Evolutionary conservation across 2,329 filamentous ascomycete genomes (phyloP).

Genomic region (Pseudodiploospora longispora): DNA sequence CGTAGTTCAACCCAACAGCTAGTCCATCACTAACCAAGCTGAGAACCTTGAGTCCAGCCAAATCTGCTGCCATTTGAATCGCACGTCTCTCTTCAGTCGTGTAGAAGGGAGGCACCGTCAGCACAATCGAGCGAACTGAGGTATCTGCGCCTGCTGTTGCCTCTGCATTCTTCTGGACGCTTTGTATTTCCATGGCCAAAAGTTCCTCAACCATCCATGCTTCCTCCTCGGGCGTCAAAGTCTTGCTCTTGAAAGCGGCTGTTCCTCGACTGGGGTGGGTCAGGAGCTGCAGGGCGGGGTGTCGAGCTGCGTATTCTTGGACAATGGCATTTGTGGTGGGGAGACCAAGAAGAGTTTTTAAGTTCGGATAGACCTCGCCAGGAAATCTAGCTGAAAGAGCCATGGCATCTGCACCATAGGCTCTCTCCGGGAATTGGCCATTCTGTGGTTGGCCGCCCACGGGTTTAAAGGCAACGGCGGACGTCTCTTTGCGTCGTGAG

Average conservation of each 20-base stretch:
- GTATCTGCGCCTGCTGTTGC: conserved; percentile 67
- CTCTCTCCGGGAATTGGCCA: conserved; percentile 72
- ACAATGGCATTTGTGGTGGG: conserved; percentile 52
- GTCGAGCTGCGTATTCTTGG: conserved; percentile 62
- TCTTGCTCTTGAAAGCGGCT: conserved; percentile 72
- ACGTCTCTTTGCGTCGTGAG: conserved; percentile 89
- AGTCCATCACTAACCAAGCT: conserved; percentile 81
- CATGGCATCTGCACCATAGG: conserved; percentile 87
- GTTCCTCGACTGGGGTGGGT: conserved; percentile 54
- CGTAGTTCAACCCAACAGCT: conserved; percentile 91
- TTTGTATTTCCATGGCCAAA: conserved; percentile 91
- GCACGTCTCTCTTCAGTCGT: conserved; percentile 85
- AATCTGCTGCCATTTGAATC: conserved; percentile 71
- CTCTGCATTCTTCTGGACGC: conserved; percentile 83
- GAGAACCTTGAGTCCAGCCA: conserved; percentile 82
- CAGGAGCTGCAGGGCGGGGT: conserved; percentile 69
- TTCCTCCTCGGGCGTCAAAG: conserved; percentile 53
- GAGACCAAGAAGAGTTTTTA: conserved; percentile 85
- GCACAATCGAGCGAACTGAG: conserved; percentile 70
- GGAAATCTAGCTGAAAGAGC: conserved; percentile 82
- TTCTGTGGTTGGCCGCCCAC: conserved; percentile 52
- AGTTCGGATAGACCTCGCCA: conserved; percentile 86
- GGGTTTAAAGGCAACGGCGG: conserved; percentile 90
- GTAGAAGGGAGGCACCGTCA: conserved; percentile 87
- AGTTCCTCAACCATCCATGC: conserved; percentile 82